Conservation (phyloP, 768 basidiomycete genomes). For the Tylopilus subfusipes region DNA sequence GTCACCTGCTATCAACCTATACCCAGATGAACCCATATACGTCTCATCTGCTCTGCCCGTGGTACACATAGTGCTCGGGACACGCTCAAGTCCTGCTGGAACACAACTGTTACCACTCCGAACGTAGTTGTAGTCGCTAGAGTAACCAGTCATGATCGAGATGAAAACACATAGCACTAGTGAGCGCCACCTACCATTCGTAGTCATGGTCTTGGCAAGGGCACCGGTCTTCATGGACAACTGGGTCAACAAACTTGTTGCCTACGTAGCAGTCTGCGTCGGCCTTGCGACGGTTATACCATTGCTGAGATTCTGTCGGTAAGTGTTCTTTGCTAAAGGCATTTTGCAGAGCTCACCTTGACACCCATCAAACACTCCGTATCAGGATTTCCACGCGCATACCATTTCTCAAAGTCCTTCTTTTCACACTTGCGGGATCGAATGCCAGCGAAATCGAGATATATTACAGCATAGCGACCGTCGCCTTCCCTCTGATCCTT, state of each 20-base stretch:
- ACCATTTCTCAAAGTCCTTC: conserved; percentile 84
- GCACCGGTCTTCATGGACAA: conserved; percentile 79
- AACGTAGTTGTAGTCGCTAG: conserved; percentile 87
- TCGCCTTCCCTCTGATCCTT: conserved; percentile 48
- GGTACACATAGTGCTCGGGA: conserved; percentile 71
- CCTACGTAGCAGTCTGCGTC: conserved; percentile 88
- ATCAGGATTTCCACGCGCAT: conserved; percentile 61
- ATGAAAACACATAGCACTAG: background rate
- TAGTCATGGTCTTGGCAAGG: conserved; percentile 83
- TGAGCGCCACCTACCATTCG: conserved; percentile 69
- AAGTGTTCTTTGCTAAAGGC: background rate
- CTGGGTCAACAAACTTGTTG: conserved; percentile 84
- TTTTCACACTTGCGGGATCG: conserved; percentile 64
- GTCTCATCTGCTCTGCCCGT: conserved; percentile 47
- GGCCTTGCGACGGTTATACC: conserved; percentile 81
- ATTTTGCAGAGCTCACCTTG: conserved; percentile 52
- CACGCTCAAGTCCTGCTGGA: conserved; percentile 82
- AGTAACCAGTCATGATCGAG: background rate
- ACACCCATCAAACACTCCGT: conserved; percentile 91
- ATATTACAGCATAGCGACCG: conserved; percentile 67
- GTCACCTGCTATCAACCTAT: conserved; percentile 88
- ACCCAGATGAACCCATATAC: conserved; percentile 90
- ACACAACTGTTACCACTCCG: conserved; percentile 72
- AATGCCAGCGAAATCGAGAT: conserved; percentile 78
- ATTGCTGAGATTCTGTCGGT: conserved; percentile 61